Evolutionary conservation across 1,284 basidiomycete species (phyloP), one percentile per base, ranked within the genome.

Genomic region (Erythrobasidium hasegawianum): DNA sequence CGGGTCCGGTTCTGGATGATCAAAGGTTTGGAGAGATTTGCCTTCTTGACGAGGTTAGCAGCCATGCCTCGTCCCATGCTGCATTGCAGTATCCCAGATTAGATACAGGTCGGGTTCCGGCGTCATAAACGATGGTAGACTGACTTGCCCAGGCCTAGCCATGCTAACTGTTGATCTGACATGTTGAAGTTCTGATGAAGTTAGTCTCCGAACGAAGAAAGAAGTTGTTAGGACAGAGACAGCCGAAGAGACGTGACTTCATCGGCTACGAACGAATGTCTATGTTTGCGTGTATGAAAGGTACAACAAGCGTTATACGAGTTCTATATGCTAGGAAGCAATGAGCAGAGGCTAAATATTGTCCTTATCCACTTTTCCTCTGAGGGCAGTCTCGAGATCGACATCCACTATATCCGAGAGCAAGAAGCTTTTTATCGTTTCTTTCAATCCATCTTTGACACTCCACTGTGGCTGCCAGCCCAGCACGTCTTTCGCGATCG

Each of bases 381-480:
- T 38, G 11, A 65, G 43, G 1, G 62, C 56, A 40, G 43, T 45
- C 22, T 50, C 41, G 4, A 65, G 33, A 40, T 60, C 64, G 33
- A 67, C 22, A 16, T 67, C 64, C 26, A 67, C 55, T 11, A 45
- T 47, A 20, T 67, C 64, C 24, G 87, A 89, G 24, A 87, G 85
- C 78, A 89, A 89, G 80, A 91, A 94, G 79, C 91, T 95, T 68
- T 87, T 80, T 41, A 91, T 88, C 87, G 93, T 95, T 81, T 95
- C 92, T 78, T 90, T 87, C 60, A 95, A 77, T n/a, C 92, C 91
- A 83, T 90, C 90, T 67, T 84, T 81, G 24, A 92, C 86, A 16
- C 87, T 87, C 90, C 92, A 97, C 74, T 86, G 83, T n/a, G 94
- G 92, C 75, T 94, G 85, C 95, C 95, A 98, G 29, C 83, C 81